These are phyloP conservation scores for Globisporangium sylvaticum DNA, from an alignment of 352 stramenopile species.

Conservation along the genomic window DNA sequence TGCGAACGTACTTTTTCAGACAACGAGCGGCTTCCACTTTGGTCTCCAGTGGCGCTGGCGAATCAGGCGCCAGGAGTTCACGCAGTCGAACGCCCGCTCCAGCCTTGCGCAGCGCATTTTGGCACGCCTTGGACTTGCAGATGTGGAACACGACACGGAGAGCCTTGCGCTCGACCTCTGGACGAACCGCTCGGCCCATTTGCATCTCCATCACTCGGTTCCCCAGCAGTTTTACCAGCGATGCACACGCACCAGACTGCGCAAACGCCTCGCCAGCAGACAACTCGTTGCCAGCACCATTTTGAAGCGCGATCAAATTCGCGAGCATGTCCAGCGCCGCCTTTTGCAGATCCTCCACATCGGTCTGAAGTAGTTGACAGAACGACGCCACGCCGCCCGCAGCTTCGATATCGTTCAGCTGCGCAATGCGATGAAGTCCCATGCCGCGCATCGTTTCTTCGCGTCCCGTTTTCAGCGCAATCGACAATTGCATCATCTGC, in stretches of 20 bases:
- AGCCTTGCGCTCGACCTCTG: constrained; percentile 66
- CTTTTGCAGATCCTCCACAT: constrained; percentile 53
- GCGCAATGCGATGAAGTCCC: constrained; percentile 65
- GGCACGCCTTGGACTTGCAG: constrained; percentile 54
- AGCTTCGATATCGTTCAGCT: constrained; percentile 83
- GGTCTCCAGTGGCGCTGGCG: constrained; percentile 41
- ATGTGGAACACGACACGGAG: constrained; percentile 75
- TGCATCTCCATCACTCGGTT: constrained; percentile 58
- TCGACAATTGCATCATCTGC: constrained; percentile 59
- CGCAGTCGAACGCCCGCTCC: constrained; percentile 45
- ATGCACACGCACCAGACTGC: constrained; percentile 46
- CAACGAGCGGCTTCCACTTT: constrained; percentile 69
- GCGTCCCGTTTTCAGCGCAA: constrained; percentile 48
- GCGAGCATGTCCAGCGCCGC: constrained; percentile 66
- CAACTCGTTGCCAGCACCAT: constrained; percentile 62
- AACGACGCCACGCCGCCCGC: constrained; percentile 74
- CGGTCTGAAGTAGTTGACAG: constrained; percentile 55
- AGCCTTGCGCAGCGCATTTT: constrained; percentile 63
- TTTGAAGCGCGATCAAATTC: constrained; percentile 73
- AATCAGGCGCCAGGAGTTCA: constrained; percentile 56
- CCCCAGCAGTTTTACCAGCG: constrained; percentile 61
- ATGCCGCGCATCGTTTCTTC: constrained; percentile 63
- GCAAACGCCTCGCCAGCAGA: constrained; percentile 61
- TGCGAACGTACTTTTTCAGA: constrained; percentile 65
- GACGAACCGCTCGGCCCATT: constrained; percentile 31